Conservation (phyloP, 2,329 filamentous ascomycete genomes). For the Calonectria honghensis region DNA sequence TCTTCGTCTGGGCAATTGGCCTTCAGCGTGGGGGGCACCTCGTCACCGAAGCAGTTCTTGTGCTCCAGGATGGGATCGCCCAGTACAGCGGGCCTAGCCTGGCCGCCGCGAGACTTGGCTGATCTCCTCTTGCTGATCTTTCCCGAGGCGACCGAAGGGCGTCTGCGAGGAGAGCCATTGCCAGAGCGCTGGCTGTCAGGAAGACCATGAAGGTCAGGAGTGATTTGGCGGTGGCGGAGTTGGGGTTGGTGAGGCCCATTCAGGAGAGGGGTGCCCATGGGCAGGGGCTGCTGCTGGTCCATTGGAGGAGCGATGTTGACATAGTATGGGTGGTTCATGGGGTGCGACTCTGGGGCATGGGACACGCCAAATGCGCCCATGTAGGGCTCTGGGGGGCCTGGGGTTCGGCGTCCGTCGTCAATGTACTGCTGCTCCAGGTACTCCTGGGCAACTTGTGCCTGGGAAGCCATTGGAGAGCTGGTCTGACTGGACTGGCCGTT, state of each 20-base stretch:
- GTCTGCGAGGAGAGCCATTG: conserved; percentile 56
- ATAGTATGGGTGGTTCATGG: conserved; percentile 57
- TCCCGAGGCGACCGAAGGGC: conserved; percentile 44
- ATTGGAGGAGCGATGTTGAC: conserved; percentile 52
- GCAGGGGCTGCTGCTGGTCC: conserved; percentile 52
- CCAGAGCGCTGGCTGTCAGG: conserved; percentile 47
- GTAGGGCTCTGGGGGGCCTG: conserved; percentile 61
- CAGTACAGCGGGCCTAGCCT: conserved; percentile 37
- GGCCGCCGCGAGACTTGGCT: conserved; percentile 43
- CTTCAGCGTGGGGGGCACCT: conserved; percentile 64
- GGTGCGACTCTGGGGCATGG: conserved; percentile 53
- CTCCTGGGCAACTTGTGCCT: conserved; percentile 59
- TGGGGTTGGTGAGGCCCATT: conserved; percentile 51
- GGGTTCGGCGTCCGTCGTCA: conserved; percentile 62
- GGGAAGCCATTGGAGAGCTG: conserved; percentile 67
- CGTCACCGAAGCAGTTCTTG: conserved; percentile 60
- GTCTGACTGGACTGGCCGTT: conserved; percentile 64
- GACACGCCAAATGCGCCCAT: conserved; percentile 62
- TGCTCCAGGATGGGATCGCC: conserved; percentile 57
- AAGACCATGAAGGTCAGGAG: conserved; percentile 47
- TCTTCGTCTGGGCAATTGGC: conserved; percentile 68
- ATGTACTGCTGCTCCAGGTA: conserved; percentile 62
- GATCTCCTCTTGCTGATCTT: conserved; percentile 57
- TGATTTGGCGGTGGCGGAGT: conserved; percentile 53
- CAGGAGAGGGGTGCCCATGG: conserved; percentile 52